Conservation (phyloP, 116 monocot genomes). For the Phalaenopsis hybrid region DNA sequence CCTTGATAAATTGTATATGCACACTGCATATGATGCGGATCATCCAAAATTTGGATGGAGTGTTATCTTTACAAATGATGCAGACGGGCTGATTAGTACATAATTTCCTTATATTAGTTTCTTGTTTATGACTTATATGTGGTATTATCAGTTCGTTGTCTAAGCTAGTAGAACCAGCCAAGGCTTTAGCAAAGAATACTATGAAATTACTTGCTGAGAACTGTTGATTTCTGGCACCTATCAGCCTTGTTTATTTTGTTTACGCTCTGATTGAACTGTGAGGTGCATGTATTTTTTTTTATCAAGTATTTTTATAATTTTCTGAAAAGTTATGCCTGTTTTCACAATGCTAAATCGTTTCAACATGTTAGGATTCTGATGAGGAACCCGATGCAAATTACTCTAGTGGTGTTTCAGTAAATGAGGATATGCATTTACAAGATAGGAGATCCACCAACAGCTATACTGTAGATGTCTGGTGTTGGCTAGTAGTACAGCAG, state of each 20-base stretch:
- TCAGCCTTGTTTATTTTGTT: neutral
- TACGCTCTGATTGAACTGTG: neutral
- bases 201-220: neutral
- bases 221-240: neutral
- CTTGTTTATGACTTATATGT: neutral
- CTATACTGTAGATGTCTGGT: constrained; percentile 70
- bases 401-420: constrained; percentile 14
- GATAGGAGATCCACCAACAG: constrained; percentile 38
- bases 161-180: neutral
- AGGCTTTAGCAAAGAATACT: no score
- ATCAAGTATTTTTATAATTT: neutral
- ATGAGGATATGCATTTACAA: constrained; percentile 9
- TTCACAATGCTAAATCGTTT: neutral
- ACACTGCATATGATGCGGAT: neutral
- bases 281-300: neutral
- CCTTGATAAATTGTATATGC: neutral
- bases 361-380: constrained; percentile 49
- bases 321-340: neutral
- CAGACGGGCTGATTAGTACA: neutral
- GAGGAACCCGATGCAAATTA: constrained; percentile 38
- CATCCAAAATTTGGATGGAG: neutral
- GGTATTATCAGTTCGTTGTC: neutral
- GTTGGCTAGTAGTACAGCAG: constrained; percentile 64
- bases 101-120: neutral
- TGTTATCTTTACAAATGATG: neutral